Percentiles rank a stretch among this genome's conserved stretches.
Evolutionary conservation across 495 filamentous ascomycete genomes (phyloP).

Genomic region (Aspergillus sclerotiicarbonarius): DNA sequence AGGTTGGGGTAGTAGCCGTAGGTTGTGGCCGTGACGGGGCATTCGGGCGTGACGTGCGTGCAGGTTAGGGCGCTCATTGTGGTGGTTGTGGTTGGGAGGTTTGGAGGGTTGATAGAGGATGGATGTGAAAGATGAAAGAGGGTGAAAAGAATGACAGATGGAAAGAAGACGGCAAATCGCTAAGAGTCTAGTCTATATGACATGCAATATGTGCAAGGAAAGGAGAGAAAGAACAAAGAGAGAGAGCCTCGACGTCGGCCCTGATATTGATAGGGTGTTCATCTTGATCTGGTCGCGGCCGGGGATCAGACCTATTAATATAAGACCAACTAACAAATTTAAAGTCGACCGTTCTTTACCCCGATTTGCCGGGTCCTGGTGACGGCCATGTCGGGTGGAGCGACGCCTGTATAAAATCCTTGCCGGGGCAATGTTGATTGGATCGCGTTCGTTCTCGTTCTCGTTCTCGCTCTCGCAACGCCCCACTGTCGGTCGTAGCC

Average conservation of each 20-base stretch:
- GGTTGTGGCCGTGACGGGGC: slow-evolving; percentile 59
- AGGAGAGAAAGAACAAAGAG: slow-evolving; percentile 1
- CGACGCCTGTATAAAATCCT: slow-evolving; percentile 11
- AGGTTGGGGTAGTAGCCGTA: slow-evolving; percentile 67
- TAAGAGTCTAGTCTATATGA: not conserved
- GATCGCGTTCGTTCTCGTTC: slow-evolving; percentile 21
- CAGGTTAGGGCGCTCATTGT: slow-evolving; percentile 40
- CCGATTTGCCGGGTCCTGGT: not conserved
- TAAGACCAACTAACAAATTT: slow-evolving; percentile 2
- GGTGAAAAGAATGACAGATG: not conserved
- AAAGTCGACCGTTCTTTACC: not conserved
- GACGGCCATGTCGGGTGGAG: slow-evolving; percentile 12
- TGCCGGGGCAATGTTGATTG: slow-evolving; percentile 22
- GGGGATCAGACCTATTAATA: slow-evolving; percentile 3
- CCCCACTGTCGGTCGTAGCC: slow-evolving; percentile 2
- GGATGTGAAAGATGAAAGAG: not conserved
- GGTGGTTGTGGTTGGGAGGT: slow-evolving; percentile 2
- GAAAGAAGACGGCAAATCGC: not conserved
- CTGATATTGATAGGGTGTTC: not conserved
- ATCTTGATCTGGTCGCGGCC: not conserved
- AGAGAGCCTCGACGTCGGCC: not conserved
- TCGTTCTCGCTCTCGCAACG: slow-evolving; percentile 26
- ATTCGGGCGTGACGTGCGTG: slow-evolving; percentile 44
- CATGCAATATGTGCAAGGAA: slow-evolving; percentile 1
- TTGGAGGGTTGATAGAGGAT: not conserved